These are phyloP conservation scores for Nitzschia putrida DNA, from an alignment of 108 stramenopile genomes.

Conservation along the genomic window DNA sequence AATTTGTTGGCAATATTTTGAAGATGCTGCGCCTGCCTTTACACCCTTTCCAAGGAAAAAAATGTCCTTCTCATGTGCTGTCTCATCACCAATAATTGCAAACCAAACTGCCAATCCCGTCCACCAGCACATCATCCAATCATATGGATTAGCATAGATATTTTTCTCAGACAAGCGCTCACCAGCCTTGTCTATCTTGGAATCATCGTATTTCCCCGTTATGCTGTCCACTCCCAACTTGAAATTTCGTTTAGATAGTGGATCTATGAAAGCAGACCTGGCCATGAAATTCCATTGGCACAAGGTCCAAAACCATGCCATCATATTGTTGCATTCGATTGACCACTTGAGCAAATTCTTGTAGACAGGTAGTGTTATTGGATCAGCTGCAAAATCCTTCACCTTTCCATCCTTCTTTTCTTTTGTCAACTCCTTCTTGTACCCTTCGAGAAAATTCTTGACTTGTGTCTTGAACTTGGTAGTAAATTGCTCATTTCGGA, in stretches of 20 bases:
- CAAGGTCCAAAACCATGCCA: no score
- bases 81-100: conserved; percentile 1
- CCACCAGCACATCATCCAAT: neutral
- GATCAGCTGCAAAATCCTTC: no score
- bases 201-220: conserved; percentile 22
- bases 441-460: no score
- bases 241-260: conserved; percentile 29
- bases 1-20: conserved; percentile 3
- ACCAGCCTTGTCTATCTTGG: conserved; percentile 37
- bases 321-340: no score
- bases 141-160: conserved; percentile 36
- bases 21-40: neutral
- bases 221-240: conserved; percentile 20
- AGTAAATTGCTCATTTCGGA: no score
- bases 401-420: no score
- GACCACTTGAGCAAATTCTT: no score
- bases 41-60: conserved; percentile 1
- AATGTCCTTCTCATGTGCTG: neutral
- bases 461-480: no score
- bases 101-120: conserved; percentile 5
- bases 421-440: no score
- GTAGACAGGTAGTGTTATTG: no score
- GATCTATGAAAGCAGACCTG: conserved; percentile 25
- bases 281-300: no score
- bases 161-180: conserved; percentile 32